phyloP scores from a whole-genome alignment of 2,329 filamentous ascomycete species.

The Bipolaris zeicola region DNA sequence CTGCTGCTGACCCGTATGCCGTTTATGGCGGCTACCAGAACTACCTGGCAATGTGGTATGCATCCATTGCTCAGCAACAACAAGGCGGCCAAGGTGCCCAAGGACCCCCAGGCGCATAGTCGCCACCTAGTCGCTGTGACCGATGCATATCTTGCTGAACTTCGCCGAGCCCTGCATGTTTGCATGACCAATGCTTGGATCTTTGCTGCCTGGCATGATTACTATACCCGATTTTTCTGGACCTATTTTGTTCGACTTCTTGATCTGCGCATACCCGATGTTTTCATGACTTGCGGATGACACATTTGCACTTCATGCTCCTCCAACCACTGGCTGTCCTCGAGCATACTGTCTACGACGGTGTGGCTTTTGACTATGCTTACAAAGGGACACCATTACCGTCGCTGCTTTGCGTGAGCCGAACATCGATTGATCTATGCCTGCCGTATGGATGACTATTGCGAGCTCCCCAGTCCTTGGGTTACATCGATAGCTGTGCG shows the following conservation, averaged over 20 bases:
- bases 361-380: constrained; percentile 9
- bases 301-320: constrained; percentile 25
- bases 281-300: constrained; percentile 29
- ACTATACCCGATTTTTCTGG: constrained; percentile 16
- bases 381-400: constrained; percentile 4
- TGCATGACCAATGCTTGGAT: constrained; percentile 44
- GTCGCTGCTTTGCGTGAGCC: constrained; percentile 22
- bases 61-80: constrained; percentile 65
- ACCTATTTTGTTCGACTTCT: constrained; percentile 29
- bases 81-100: constrained; percentile 36
- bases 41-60: constrained; percentile 81
- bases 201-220: constrained; percentile 35
- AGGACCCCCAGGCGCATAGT: constrained; percentile 45
- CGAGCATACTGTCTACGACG: constrained; percentile 5
- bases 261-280: constrained; percentile 27
- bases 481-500: not conserved
- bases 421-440: constrained; percentile 19
- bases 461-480: constrained; percentile 4
- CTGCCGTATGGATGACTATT: constrained; percentile 16
- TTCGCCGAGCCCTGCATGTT: constrained; percentile 45
- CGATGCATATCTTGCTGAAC: constrained; percentile 46
- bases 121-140: constrained; percentile 39
- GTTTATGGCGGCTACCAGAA: constrained; percentile 82
- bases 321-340: constrained; percentile 5
- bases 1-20: constrained; percentile 64